Base-by-base conservation (phyloP, 106 monocot genomes). In the Xerophyta viscosa region DNA sequence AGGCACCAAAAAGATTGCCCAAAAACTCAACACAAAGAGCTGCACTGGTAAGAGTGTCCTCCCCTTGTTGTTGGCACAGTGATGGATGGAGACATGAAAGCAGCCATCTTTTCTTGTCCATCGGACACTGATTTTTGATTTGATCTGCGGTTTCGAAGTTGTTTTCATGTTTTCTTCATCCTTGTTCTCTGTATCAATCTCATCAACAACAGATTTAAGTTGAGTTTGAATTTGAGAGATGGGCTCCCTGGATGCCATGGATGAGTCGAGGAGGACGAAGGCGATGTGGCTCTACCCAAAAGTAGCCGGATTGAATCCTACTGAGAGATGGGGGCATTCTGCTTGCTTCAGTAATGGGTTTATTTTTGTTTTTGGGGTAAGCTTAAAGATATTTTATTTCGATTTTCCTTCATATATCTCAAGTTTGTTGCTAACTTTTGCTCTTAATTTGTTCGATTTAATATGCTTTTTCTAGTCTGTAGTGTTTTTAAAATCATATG, bases 271-370 rank as follows among this genome's bases (percentile, higher is more conserved):
- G 64, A 71, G 62, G 73, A 83, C 76, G 68, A 92, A 83, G 74
- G 79, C 92, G 68, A 92, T 92, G 87, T 92, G 92, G 92, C 68
- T 92, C 24, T 87, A 92, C 65, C 92, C 92, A 13, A 92, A 83
- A 58, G 74, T 74, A 50, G 7, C 50, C 43, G 87, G 87, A 6
- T 87, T 87, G 52, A 83, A 80, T 54, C 92, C 92, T 9, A 61
- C 92, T 24, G 92, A 92, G 79, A 87, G 92, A 66, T 92, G 92
- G 92, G 92, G 92, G 24, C 92, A 92, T 65, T 92, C 92, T 8
- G 87, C 92, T 53, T 92, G 87, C 71, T 77, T 67, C 67, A 73
- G 23, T 47, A 71, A 92, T 33, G 80, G 87, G 0, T 50, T 69
- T 52, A 31, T 92, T 46, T 92, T 80, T 66, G 76, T 92, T 57